Base-by-base conservation (phyloP, 2,329 filamentous ascomycete species). In the Metarhizium anisopliae region DNA sequence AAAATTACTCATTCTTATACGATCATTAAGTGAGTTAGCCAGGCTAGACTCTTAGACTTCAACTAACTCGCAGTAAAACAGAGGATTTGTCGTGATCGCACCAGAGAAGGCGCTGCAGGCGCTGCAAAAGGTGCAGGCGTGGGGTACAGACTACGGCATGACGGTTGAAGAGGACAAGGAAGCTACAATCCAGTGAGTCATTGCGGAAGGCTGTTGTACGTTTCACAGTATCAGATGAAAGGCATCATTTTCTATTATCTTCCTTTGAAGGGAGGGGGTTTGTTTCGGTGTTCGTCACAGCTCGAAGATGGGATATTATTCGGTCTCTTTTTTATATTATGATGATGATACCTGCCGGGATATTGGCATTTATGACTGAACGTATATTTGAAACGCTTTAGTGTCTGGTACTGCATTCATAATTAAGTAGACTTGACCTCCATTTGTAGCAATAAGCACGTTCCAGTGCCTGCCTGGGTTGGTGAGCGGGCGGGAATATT, bases 1-100 rank as follows among this genome's bases (percentile, higher is more conserved):
- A 72, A 81, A 52, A 90, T 96, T 63, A 94, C 87, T 25, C 90
- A 95, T 73, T 81, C 86, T 65, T 94, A 90, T 70, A 73, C 74
- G 50, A 67, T 85, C 56, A 81, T 86, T 70, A 82, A 83, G 86
- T 90, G 79, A 68, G 84, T 62, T 20, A 8, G 20, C 13, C 25
- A 32, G 18, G 13, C 30, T 3, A 7, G 11, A n/a, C 47, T 25
- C 8, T 36, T 45, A 25, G 14, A n/a, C 6, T 6, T 18, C 2
- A 6, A 38, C 50, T 51, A 54, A 50, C 65, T 74, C 61, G 72
- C 66, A 42, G 16, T 20, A 18, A 35, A 16, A 32, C 59, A 94
- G 89, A 74, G 90, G 86, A 50, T 94, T 95, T 68, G 83, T 89
- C 36, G 87, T 86, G 53, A 83, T 86, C 60, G 85, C 86, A 38